A percentile compares a stretch with the other conserved stretches of the same genome.
Conservation (phyloP, 352 stramenopile genomes). For the Phytopythium vexans region DNA sequence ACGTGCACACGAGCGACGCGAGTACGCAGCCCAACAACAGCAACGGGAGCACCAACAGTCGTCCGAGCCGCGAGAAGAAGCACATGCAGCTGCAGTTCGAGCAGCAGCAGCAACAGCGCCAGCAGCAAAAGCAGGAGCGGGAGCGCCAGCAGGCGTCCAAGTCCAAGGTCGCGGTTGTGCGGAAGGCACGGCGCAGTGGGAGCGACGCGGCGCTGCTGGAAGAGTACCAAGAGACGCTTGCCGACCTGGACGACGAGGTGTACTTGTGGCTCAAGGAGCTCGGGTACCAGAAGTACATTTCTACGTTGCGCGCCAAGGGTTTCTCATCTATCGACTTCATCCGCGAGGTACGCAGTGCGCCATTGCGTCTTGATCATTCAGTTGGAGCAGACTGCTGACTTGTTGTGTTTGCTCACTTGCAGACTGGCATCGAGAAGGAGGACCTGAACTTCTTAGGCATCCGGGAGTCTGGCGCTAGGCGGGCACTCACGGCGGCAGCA, state of each 20-base stretch:
- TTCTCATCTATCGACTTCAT: conserved; percentile 81
- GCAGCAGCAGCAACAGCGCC: conserved; percentile 18
- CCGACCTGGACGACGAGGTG: conserved; percentile 64
- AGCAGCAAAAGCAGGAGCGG: conserved; percentile 12
- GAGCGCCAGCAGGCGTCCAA: conserved; percentile 12
- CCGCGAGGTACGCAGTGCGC: conserved; percentile 52
- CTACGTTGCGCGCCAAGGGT: conserved; percentile 73
- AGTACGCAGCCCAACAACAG: conserved; percentile 29
- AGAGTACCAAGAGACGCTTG: conserved; percentile 30
- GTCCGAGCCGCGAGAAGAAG: neutral
- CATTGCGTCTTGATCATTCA: neutral
- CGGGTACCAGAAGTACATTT: conserved; percentile 49
- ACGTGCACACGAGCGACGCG: conserved; percentile 10
- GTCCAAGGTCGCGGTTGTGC: conserved; percentile 14
- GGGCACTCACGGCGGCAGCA: conserved; percentile 57
- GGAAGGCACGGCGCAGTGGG: conserved; percentile 17
- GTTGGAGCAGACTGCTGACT: neutral
- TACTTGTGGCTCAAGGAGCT: conserved; percentile 72
- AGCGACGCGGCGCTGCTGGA: conserved; percentile 19
- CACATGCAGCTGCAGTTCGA: conserved; percentile 17
- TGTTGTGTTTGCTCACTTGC: conserved; percentile 6
- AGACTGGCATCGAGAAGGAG: conserved; percentile 85
- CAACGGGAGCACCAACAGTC: conserved; percentile 9
- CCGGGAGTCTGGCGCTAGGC: conserved; percentile 56
- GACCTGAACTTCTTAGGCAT: conserved; percentile 86